Base-by-base conservation (phyloP, 2,329 filamentous ascomycete genomes). In the Trichoderma endophyticum region DNA sequence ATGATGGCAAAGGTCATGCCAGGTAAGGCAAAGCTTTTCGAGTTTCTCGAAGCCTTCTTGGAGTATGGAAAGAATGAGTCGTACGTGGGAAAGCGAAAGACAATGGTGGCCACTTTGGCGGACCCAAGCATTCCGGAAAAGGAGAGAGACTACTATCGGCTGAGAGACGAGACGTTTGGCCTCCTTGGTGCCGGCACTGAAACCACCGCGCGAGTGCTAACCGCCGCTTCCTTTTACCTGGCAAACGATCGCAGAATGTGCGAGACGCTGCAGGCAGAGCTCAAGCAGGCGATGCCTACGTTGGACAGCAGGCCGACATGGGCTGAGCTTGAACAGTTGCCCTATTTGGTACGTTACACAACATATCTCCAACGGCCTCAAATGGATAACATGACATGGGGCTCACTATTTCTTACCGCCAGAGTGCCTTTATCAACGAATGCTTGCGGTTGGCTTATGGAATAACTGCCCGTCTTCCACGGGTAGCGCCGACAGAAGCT, bases 401-500 rank as follows among this genome's bases (percentile, higher is more conserved):
- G 24, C 61, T 71, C 3, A 59, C 39, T 14, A 15, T 21, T 21
- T 1, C 15, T 21, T 36, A 21, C 59, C 48, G 28, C 62, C 6
- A 75, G 74, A 72, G 48, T 34, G 74, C 69, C 59, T 72, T 75
- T 56, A 71, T 75, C n/a, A 51, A 67, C n/a, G 74, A 75, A 62
- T 63, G 51, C 32, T 24, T 75, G 34, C 73, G 74, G 15, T 51
- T 75, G 18, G 68, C 73, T 28, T 73, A 70, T 57, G 73, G 74
- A 36, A 51, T 73, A 12, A 63, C 71, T 11, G 62, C 60, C 18
- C 73, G 74, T 4, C 54, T 80, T 7, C 78, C 78, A 15, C 76
- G 80, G 4, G 77, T 80, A 14, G 77, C 77, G 0, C 77, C 77
- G 2, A 70, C 76, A 24, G 75, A 78, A 30, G 63, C 75, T 11